Evolutionary conservation across 2,329 filamentous ascomycete species (phyloP).

Genomic region (Fusarium chaquense): DNA sequence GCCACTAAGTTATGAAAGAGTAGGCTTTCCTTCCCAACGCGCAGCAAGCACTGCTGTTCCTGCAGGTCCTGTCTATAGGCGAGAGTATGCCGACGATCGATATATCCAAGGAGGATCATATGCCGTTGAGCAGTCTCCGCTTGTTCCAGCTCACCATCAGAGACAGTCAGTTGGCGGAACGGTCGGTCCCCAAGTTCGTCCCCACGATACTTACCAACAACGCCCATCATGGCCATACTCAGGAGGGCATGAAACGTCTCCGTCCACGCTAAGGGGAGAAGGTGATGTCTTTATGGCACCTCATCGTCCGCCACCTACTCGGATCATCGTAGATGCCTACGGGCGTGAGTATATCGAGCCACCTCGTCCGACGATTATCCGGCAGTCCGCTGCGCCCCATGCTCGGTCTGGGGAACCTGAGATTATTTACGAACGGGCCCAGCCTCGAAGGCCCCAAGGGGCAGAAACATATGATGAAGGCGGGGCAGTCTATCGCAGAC

Average conservation of each 20-base stretch:
- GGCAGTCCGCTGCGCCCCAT: constrained; percentile 67
- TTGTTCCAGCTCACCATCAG: constrained; percentile 53
- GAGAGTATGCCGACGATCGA: constrained; percentile 52
- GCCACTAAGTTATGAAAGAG: constrained; percentile 52
- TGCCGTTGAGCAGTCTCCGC: constrained; percentile 55
- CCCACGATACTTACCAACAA: constrained; percentile 57
- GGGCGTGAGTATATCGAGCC: constrained; percentile 82
- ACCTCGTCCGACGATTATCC: constrained; percentile 55
- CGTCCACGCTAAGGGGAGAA: constrained; percentile 63
- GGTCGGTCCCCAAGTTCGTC: constrained; percentile 55
- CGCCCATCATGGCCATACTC: constrained; percentile 59
- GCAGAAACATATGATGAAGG: constrained; percentile 64
- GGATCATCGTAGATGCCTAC: constrained; percentile 84
- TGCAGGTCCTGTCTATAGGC: constrained; percentile 49
- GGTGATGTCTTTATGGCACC: constrained; percentile 64
- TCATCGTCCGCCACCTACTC: constrained; percentile 66
- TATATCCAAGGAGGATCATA: constrained; percentile 48
- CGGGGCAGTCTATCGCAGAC: constrained; percentile 61
- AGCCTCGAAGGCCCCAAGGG: constrained; percentile 63
- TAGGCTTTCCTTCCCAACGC: constrained; percentile 43
- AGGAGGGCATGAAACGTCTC: constrained; percentile 57
- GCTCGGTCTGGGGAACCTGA: constrained; percentile 62
- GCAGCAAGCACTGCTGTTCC: constrained; percentile 45
- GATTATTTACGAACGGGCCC: constrained; percentile 74
- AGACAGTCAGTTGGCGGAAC: constrained; percentile 30